These are phyloP conservation scores for Talinum fruticosum DNA, from an alignment of 148 eudicot genomes.

Conservation along the genomic window DNA sequence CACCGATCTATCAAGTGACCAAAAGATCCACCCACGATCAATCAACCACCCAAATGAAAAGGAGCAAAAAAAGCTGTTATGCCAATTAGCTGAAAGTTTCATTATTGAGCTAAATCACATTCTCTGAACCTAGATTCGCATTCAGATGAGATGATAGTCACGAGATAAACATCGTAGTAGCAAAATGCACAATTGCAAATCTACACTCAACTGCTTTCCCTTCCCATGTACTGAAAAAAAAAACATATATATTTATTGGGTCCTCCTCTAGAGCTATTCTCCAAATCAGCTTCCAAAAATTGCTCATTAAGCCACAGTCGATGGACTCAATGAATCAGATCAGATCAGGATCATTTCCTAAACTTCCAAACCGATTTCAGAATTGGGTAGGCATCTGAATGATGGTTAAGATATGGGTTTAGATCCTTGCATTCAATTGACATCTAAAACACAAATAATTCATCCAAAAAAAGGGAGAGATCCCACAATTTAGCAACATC, in stretches of 20 bases:
- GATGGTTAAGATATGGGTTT: not conserved
- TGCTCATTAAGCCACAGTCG: not conserved
- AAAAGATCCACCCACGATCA: not conserved
- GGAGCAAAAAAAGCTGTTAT: not conserved
- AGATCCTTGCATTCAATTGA: not conserved
- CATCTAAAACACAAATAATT: not conserved
- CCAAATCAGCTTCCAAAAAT: not conserved
- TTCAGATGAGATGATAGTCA: not conserved
- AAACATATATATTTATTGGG: not conserved
- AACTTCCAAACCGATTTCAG: not conserved
- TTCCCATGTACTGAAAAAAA: not conserved
- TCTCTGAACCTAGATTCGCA: not conserved
- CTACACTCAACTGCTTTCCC: not conserved
- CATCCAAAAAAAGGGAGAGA: not conserved
- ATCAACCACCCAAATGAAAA: not conserved
- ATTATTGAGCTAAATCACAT: not conserved
- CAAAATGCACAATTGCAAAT: not conserved
- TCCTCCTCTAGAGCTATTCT: not conserved
- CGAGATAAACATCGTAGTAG: not conserved
- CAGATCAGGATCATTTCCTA: not conserved
- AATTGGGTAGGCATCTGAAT: not conserved
- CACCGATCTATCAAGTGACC: not conserved
- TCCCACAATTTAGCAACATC: not conserved
- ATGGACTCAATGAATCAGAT: not conserved
- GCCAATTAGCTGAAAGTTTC: not conserved